Evolutionary conservation across 2,329 filamentous ascomycete genomes (phyloP), one percentile per base, ranked within the genome.

Genomic region (Hortaea werneckii): DNA sequence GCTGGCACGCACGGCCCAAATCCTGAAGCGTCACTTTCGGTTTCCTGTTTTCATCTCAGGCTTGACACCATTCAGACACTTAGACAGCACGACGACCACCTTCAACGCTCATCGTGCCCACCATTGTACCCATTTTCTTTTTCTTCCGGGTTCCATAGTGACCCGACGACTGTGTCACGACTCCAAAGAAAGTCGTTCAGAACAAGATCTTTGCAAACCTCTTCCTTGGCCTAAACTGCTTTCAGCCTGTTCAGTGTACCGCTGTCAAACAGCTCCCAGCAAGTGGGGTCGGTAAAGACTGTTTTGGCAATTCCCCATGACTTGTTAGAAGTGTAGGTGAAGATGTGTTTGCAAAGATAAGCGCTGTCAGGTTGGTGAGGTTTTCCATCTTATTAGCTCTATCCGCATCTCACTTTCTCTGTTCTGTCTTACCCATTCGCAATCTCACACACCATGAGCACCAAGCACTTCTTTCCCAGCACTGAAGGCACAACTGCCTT

Each of bases 401-500:
- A 4, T 20, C 4, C 20, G 20, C 20, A 20, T 20, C 20, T 20
- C 20, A 20, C 20, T 20, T 20, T 20, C 20, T 20, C 2, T 20
- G 20, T 20, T 20, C 20, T 20, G 20, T 35, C 4, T 12, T 35
- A 4, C n/a, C n/a, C 9, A 35, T 12, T 12, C 32, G 32, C 32
- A 35, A 9, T 12, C 27, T 20, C 35, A 26, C 30, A 41, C 30
- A 64, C 34, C 39, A 76, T 76, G 73, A 74, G 72, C 30, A 66
- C 69, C 27, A 77, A 76, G 60, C 73, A 76, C 57, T 77, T 76
- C 61, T 77, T 76, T 50, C 65, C 69, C 29, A 67, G 66, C 43
- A 72, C 71, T 12, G 66, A 71, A 49, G 72, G 71, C 46, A 67
- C 76, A 11, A 72, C 76, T 1, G 61, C 70, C n/a, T 65, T 69